Percentiles rank a stretch among this genome's conserved stretches.
phyloP scores from a whole-genome alignment of 345 rosid species.

The Brassica incana region DNA sequence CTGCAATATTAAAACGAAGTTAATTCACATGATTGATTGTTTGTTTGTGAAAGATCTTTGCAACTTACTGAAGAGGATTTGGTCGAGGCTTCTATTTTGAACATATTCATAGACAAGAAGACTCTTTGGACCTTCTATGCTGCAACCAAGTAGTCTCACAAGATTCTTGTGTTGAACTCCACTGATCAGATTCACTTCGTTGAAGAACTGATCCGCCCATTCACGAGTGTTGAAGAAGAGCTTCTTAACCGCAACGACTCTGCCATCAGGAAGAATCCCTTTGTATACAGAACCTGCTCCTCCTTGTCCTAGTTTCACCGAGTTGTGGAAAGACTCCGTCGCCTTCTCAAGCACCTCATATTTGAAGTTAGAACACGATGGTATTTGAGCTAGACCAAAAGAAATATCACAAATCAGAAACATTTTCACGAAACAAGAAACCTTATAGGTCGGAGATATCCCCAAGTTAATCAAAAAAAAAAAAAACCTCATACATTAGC shows the following conservation, averaged over 20 bases:
- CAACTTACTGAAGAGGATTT: constrained; percentile 61
- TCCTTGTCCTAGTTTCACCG: constrained; percentile 79
- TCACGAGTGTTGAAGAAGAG: constrained; percentile 60
- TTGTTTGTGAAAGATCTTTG: not conserved
- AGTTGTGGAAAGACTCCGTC: constrained; percentile 55
- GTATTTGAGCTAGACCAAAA: constrained; percentile 30
- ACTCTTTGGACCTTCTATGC: constrained; percentile 87
- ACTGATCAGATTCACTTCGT: constrained; percentile 72
- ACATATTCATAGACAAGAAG: constrained; percentile 81
- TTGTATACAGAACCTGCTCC: constrained; percentile 79
- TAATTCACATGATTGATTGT: not conserved
- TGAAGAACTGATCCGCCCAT: constrained; percentile 84
- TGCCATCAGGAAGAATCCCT: constrained; percentile 74
- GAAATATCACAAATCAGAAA: not conserved
- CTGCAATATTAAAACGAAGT: constrained; percentile 41
- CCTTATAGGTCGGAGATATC: too few relatives aligned
- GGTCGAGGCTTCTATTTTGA: constrained; percentile 73
- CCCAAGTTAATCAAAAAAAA: too few relatives aligned
- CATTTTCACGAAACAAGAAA: not conserved
- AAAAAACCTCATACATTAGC: not conserved
- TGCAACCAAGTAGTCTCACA: constrained; percentile 74
- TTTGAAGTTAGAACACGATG: constrained; percentile 45
- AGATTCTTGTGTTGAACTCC: constrained; percentile 68
- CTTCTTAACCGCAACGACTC: constrained; percentile 65
- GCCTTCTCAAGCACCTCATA: constrained; percentile 73